Base-by-base conservation (phyloP, 139 green algal genomes). In the Chlamydomonas schloesseri region DNA sequence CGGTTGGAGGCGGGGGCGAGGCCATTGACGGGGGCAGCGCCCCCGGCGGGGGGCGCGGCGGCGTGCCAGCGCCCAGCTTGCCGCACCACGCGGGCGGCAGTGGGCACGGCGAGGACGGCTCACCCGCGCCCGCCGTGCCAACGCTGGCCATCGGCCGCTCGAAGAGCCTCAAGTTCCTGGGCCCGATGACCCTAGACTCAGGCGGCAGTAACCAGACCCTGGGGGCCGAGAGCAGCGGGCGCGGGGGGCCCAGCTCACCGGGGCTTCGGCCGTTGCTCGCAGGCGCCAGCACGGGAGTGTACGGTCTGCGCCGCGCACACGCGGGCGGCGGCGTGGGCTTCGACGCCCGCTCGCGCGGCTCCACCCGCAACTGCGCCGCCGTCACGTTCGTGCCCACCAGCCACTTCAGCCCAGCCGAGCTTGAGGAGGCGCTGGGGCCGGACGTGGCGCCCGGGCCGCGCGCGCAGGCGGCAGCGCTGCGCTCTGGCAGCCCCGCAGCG, bases 361-460 rank as follows among this genome's bases (percentile, higher is more conserved):
- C 78, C 14, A 33, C 31, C 2, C 80, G 80, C 8, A 31, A 86
- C 53, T 73, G 64, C 53, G 80, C 68, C 23, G 68, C 68, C 0
- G 80, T 78, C 33, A 79, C 80, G 23, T 79, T 86, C 47, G 68
- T 78, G 33, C 80, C 80, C 53, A 13, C 28, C 33, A 62, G 21
- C 21, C 80, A 86, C 26, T 86, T 86, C 68, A 60, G 68, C 24
- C 68, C 80, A 10, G 80, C 80, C 53, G 80, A 78, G 50, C 24
- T 77, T 15, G 80, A 78, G 68, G 68, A 79, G 4, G 50, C 62
- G 34, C 46, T 86, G 4, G 68, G 68, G 13, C 28, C n/a, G 10
- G 80, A 78, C 17, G 53, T 86, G 31, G 80, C 68, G 14, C 68
- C 80, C 17, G 80, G 80, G 34, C 80, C 80, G 33, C 50, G 68